phyloP scores from a whole-genome alignment of 305 asterid genomes.

The Striga hermonthica region DNA sequence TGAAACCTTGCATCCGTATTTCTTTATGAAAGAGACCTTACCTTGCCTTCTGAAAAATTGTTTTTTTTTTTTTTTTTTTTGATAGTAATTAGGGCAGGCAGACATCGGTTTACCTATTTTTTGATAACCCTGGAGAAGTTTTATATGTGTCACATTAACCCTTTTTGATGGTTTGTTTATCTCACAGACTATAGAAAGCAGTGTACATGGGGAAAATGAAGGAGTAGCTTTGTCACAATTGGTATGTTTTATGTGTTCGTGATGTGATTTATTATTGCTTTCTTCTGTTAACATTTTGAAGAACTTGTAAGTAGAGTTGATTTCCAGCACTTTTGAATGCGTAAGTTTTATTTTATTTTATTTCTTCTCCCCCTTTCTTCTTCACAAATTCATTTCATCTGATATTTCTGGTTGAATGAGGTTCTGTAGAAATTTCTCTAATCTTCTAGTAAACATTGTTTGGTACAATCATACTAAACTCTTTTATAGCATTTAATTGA shows the following conservation, averaged over 20 bases:
- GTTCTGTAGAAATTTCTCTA: slow-evolving; percentile 25
- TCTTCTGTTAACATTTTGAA: slow-evolving; percentile 1
- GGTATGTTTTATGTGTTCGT: slow-evolving; percentile 44
- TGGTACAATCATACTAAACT: slow-evolving; percentile 37
- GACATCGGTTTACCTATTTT: too few relatives aligned
- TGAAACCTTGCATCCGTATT: too few relatives aligned
- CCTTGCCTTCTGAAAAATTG: too few relatives aligned
- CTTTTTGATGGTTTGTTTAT: slow-evolving; percentile 29
- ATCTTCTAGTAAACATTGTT: slow-evolving; percentile 21
- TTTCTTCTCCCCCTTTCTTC: slow-evolving; percentile 18
- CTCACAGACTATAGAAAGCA: slow-evolving; percentile 74
- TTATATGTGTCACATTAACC: slow-evolving; percentile 6
- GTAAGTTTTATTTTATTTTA: neutral
- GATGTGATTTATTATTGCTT: slow-evolving; percentile 8
- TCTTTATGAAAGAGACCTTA: too few relatives aligned
- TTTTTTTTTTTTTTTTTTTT: too few relatives aligned
- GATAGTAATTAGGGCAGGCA: too few relatives aligned
- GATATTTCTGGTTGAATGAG: slow-evolving; percentile 24
- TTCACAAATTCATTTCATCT: slow-evolving; percentile 23
- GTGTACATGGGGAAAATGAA: slow-evolving; percentile 51
- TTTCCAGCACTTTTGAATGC: slow-evolving; percentile 15
- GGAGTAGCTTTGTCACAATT: slow-evolving; percentile 67
- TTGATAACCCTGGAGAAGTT: slow-evolving; percentile 1
- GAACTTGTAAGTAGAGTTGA: slow-evolving; percentile 9
- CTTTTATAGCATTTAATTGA: slow-evolving; percentile 82